Conservation (phyloP, 2,329 filamentous ascomycete species). For the Calonectria crousiana region DNA sequence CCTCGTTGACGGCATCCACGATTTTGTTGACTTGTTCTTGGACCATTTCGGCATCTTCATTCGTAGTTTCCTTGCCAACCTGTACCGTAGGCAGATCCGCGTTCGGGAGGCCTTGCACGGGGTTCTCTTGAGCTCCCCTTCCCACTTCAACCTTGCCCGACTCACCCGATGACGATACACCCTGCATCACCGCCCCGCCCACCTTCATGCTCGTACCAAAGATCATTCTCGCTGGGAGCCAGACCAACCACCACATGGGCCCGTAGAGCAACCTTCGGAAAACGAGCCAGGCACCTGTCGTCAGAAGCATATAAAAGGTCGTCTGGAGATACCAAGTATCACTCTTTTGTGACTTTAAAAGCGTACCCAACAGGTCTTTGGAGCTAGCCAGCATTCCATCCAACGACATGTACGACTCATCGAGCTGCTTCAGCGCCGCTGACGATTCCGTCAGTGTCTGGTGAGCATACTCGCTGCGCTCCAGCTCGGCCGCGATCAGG, state of each 20-base stretch:
- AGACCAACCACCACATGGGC: conserved; percentile 89
- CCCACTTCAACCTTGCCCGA: conserved; percentile 42
- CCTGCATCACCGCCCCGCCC: conserved; percentile 62
- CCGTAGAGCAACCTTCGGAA: conserved; percentile 90
- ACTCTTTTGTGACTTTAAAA: conserved; percentile 90
- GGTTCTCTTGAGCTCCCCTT: conserved; percentile 44
- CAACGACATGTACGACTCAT: conserved; percentile 84
- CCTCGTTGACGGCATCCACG: conserved; percentile 59
- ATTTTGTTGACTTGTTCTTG: conserved; percentile 68
- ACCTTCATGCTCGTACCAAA: conserved; percentile 70
- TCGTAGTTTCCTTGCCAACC: conserved; percentile 50
- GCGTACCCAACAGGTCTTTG: conserved; percentile 79
- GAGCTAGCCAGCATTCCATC: conserved; percentile 82
- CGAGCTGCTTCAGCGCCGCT: conserved; percentile 82
- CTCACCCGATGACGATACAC: conserved; percentile 42
- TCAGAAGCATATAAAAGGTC: conserved; percentile 83
- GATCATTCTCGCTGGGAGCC: conserved; percentile 79
- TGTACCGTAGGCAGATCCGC: conserved; percentile 63
- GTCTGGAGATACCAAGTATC: conserved; percentile 98
- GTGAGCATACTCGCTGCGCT: conserved; percentile 88
- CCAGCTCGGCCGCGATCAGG: conserved; percentile 86
- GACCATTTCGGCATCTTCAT: conserved; percentile 53
- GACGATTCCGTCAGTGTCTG: conserved; percentile 89
- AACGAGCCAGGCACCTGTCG: conserved; percentile 85
- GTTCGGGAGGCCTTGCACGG: conserved; percentile 52